These are phyloP conservation scores for Dendrostoma leiphaemia DNA, from an alignment of 2,329 filamentous ascomycete genomes.

Conservation along the genomic window DNA sequence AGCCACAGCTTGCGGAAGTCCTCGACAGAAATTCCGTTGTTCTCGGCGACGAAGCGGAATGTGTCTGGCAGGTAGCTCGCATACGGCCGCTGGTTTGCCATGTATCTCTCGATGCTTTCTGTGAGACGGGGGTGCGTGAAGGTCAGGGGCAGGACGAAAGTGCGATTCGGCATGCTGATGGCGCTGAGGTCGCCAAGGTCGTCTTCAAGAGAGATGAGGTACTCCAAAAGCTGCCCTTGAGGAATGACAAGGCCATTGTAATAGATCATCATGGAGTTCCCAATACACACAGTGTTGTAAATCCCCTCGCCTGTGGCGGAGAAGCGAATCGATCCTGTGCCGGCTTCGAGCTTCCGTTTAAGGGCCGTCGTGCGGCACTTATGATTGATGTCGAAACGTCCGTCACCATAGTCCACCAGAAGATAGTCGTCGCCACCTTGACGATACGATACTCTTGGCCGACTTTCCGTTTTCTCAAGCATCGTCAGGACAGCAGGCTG, in stretches of 20 bases:
- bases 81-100: constrained; percentile 25
- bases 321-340: constrained; percentile 31
- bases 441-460: constrained; percentile 39
- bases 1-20: constrained; percentile 18
- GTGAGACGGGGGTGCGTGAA: constrained; percentile 33
- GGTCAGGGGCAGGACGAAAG: constrained; percentile 42
- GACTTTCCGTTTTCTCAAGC: constrained; percentile 29
- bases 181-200: constrained; percentile 36
- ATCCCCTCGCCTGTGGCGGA: constrained; percentile 30
- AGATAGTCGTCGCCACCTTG: constrained; percentile 49
- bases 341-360: constrained; percentile 42
- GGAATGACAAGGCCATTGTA: constrained; percentile 40
- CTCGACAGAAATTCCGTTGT: constrained; percentile 31
- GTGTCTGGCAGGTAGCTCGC: constrained; percentile 31
- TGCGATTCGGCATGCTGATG: constrained; percentile 39
- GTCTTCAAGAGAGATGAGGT: constrained; percentile 35
- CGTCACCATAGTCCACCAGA: constrained; percentile 56
- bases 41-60: constrained; percentile 27
- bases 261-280: constrained; percentile 41
- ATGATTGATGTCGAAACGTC: constrained; percentile 55
- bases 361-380: constrained; percentile 53
- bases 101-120: constrained; percentile 26
- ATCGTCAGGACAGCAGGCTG: constrained; percentile 15
- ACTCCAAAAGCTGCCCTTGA: constrained; percentile 33
- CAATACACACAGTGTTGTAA: constrained; percentile 50